phyloP scores from a whole-genome alignment of 345 rosid species.

The Trapa bicornis region DNA sequence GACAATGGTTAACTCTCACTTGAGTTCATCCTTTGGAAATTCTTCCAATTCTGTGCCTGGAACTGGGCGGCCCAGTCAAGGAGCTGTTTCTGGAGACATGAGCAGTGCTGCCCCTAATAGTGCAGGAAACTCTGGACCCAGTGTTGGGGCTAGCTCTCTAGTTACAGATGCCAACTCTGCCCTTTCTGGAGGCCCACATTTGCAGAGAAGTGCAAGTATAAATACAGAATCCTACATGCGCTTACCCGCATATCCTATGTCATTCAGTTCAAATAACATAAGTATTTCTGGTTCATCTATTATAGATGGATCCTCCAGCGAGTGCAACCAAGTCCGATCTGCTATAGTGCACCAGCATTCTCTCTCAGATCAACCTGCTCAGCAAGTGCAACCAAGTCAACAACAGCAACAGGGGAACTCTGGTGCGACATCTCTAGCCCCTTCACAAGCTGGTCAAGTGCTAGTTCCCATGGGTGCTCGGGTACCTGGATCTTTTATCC shows the following conservation, averaged over 20 bases:
- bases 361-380: slow-evolving; percentile 56
- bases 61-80: slow-evolving; percentile 52
- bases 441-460: slow-evolving; percentile 52
- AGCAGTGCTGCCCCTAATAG: slow-evolving; percentile 71
- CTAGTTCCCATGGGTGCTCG: slow-evolving; percentile 50
- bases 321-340: too few relatives aligned
- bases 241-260: slow-evolving; percentile 88
- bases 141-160: slow-evolving; percentile 88
- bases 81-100: slow-evolving; percentile 75
- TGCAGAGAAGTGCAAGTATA: slow-evolving; percentile 94
- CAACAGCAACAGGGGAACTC: slow-evolving; percentile 59
- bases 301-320: slow-evolving; percentile 59
- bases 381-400: slow-evolving; percentile 43
- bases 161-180: slow-evolving; percentile 95
- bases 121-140: slow-evolving; percentile 80
- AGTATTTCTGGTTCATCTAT: slow-evolving; percentile 85
- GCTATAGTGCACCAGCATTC: slow-evolving; percentile 48
- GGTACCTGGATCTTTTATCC: slow-evolving; percentile 54
- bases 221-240: slow-evolving; percentile 93
- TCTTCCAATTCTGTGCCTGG: slow-evolving; percentile 71
- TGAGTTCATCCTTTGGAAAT: slow-evolving; percentile 69
- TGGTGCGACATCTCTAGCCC: slow-evolving; percentile 57
- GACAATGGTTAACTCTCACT: slow-evolving; percentile 74
- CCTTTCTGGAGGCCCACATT: slow-evolving; percentile 70
- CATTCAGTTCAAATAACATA: slow-evolving; percentile 83